Evolutionary conservation across 805 yeast species (phyloP), one percentile per base, ranked within the genome.

Genomic region (Teunomyces pallodes): DNA sequence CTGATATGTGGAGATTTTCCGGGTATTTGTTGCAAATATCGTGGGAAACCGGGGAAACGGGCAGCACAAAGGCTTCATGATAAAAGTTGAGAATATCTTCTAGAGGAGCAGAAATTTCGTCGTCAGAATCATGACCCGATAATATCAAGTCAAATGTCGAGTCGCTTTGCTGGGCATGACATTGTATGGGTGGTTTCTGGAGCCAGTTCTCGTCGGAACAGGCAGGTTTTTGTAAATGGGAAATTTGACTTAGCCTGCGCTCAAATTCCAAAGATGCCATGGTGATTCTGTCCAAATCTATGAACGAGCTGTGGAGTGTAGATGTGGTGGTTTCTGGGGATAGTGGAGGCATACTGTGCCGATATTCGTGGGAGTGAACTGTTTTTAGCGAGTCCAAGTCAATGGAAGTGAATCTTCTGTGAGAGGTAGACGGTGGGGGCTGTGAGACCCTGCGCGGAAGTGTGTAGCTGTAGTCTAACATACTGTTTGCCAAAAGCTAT

Each of bases 271-370:
- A n/a, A n/a, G 43, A 36, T n/a, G 41, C 49, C 10, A 12, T 13
- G 8, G 49, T 45, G 27, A 48, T 38, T 10, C 33, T 26, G 35
- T 48, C 51, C 46, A 48, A 46, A 36, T 48, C 51, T 12, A 48
- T 48, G 17, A n/a, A 29, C 30, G 41, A 14, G 14, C 16, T 17
- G 5, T 12, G 16, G 9, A 38, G 7, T 7, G 14, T 38, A 13
- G 30, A 13, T 10, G 30, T 20, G 14, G 41, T 16, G 2, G 41
- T 24, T 28, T 38, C 41, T 24, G 41, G 30, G 4, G 41, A 26
- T 4, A 29, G 8, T 9, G 27, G 17, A 26, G 10, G 13, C 14
- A 26, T 26, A n/a, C 41, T 38, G 30, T 20, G 14, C 17, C 26
- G 12, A 10, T 28, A 38, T 10, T n/a, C 14, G 5, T 13, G 4